A percentile compares a stretch with the other conserved stretches of the same genome.
Evolutionary conservation across 805 yeast genomes (phyloP).

Genomic region (Priceomyces fermenticarens): DNA sequence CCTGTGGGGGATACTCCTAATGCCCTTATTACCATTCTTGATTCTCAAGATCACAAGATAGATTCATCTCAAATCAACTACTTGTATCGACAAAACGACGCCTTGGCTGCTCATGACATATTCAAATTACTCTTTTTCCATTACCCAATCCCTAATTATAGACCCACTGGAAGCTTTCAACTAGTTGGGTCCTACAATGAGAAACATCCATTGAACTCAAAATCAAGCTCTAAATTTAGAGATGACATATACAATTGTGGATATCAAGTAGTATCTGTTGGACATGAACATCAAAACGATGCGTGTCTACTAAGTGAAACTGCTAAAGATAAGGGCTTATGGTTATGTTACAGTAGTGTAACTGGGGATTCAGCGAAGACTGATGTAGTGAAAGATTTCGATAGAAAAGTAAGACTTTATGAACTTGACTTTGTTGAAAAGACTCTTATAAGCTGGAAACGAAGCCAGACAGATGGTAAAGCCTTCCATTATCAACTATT

Average conservation of each 20-base stretch:
- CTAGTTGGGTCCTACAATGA: conserved; percentile 39
- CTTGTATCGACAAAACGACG: conserved; percentile 25
- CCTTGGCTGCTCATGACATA: not conserved
- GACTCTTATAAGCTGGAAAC: conserved; percentile 37
- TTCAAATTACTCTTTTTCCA: conserved; percentile 37
- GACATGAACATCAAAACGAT: conserved; percentile 45
- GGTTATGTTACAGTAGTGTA: conserved; percentile 39
- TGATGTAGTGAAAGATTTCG: conserved; percentile 18
- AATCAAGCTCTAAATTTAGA: conserved; percentile 25
- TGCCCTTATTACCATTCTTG: conserved; percentile 32
- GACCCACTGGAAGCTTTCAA: conserved; percentile 37
- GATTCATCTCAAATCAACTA: conserved; percentile 32
- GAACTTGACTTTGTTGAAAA: conserved; percentile 26
- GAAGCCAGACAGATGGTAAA: conserved; percentile 20
- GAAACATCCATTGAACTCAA: conserved; percentile 30
- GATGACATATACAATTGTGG: conserved; percentile 34
- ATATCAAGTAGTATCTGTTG: conserved; percentile 36
- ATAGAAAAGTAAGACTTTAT: conserved; percentile 33
- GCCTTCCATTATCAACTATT: conserved; percentile 29
- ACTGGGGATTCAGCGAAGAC: conserved; percentile 38
- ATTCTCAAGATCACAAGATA: conserved; percentile 26
- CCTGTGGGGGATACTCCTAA: conserved; percentile 7
- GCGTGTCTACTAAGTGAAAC: conserved; percentile 27
- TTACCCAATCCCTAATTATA: conserved; percentile 40
- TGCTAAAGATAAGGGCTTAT: conserved; percentile 14